Evolutionary conservation across 805 yeast species (phyloP), one percentile per base, ranked within the genome.

Genomic region (Kodamaea kaohsiungensis): DNA sequence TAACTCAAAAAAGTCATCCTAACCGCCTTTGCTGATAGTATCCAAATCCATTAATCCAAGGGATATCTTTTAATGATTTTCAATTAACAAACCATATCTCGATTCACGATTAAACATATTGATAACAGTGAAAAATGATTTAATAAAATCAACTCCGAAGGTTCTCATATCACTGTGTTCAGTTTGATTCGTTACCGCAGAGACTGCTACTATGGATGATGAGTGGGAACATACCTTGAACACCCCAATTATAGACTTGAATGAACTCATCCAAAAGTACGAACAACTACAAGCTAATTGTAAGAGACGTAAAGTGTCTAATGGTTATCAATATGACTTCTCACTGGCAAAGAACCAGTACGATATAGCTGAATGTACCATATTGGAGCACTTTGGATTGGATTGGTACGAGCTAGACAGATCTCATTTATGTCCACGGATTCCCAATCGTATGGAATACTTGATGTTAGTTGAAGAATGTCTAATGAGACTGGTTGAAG

Each of bases 361-460:
- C 46, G 60, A 55, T 12, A 39, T 61, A 8, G 57, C 58, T 12
- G 65, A 63, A 46, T 46, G 43, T 12, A 57, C 60, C 4, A 43
- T 63, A 6, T 43, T 48, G 18, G 51, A 57, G 7, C 54, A 53
- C 48, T 63, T 58, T 43, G 52, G 49, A 8, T 19, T 58, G 19
- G 48, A 49, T 8, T 42, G 51, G 19, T 56, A 58, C 18, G 33
- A 30, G 17, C 52, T 63, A 25, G 38, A 55, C 16, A 30, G 65
- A 16, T 38, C 38, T 12, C 57, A 54, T 30, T 54, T 63, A 16
- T 62, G 67, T 46, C 67, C 67, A 7, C 47, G 64, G 18, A 49
- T 63, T 12, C 60, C 61, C 38, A 62, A 61, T 38, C 55, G 67
- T 13, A 13, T 56, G 46, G 65, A 56, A 46, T 63, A 63, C 49